Base-by-base conservation (phyloP, 1,284 basidiomycete genomes). In the Malassezia obtusa region DNA sequence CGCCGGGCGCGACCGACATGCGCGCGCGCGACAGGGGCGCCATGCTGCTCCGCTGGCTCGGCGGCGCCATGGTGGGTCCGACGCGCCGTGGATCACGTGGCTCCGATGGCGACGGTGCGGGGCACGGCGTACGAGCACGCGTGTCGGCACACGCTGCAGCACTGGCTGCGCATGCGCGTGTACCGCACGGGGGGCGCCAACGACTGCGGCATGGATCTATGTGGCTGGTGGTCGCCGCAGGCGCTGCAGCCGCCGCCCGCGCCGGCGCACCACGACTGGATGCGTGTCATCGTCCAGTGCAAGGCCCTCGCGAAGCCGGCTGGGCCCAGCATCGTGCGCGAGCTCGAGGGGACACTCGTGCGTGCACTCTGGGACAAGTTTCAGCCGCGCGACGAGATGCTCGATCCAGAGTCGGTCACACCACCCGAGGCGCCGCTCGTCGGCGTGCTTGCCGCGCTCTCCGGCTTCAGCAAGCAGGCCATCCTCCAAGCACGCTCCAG, bases 181-280 rank as follows among this genome's bases (percentile, higher is more conserved):
- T 57, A 69, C 14, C 65, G 71, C 11, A 83, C 89, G 15, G 89
- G 89, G 1, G 88, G 89, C 15, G 82, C 79, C 57, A 80, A 82
- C 14, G 89, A 92, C 73, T 85, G 87, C 8, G 89, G 89, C 0
- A 77, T 92, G 40, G 89, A 94, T 75, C 77, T 92, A n/a, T 75
- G 84, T 40, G 89, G 89, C 2, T 91, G 87, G 86, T 92, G 89
- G 89, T 86, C 83, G 82, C 76, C 90, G 2, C 37, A 14, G 19
- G 12, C n/a, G 33, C 2, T 22, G 19, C 15, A 21, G 5, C 11
- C 25, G 44, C 49, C 30, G 11, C 21, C 19, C 21, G 14, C 17
- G 8, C 21, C 10, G 26, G 17, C 24, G 25, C 17, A 12, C 7
- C 28, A 15, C 14, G 78, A 85, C 0, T 63, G 51, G 7, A 45